Conservation (phyloP, 768 basidiomycete species). For the Tulasnella sp. region DNA sequence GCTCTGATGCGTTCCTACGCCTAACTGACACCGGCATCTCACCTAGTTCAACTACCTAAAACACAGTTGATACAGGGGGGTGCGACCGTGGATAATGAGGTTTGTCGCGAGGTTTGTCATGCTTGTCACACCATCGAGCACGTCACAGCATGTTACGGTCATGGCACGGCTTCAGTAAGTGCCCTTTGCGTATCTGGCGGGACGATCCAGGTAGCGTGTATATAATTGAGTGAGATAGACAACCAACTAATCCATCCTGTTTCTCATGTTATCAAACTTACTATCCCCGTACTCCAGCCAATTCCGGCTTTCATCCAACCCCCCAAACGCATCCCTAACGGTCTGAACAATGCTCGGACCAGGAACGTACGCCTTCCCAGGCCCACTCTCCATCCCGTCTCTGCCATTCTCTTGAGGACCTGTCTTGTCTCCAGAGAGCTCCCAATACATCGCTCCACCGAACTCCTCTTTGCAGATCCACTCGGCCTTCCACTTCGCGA, state of each 20-base stretch:
- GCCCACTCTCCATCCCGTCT: slow-evolving; percentile 51
- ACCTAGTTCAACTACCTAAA: too few relatives aligned
- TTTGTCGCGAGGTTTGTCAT: too few relatives aligned
- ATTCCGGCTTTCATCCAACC: slow-evolving; percentile 57
- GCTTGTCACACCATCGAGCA: too few relatives aligned
- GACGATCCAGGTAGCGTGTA: too few relatives aligned
- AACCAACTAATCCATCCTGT: slow-evolving; percentile 37
- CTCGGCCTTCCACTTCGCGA: slow-evolving; percentile 60
- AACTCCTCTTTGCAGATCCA: slow-evolving; percentile 67
- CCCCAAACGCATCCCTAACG: slow-evolving; percentile 69
- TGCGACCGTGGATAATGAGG: too few relatives aligned
- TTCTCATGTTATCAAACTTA: slow-evolving; percentile 67
- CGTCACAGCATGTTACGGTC: too few relatives aligned
- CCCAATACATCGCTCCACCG: slow-evolving; percentile 78
- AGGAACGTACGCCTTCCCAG: slow-evolving; percentile 50
- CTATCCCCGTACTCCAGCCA: slow-evolving; percentile 71
- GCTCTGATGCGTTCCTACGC: too few relatives aligned
- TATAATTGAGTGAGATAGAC: too few relatives aligned
- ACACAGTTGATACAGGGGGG: too few relatives aligned
- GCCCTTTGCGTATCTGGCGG: too few relatives aligned
- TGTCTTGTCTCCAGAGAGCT: slow-evolving; percentile 34
- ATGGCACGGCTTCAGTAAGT: too few relatives aligned
- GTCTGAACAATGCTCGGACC: slow-evolving; percentile 59
- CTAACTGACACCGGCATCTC: too few relatives aligned
- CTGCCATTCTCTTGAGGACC: slow-evolving; percentile 63